Evolutionary conservation across 2,329 filamentous ascomycete genomes (phyloP).

Genomic region (Xylariales sp.): DNA sequence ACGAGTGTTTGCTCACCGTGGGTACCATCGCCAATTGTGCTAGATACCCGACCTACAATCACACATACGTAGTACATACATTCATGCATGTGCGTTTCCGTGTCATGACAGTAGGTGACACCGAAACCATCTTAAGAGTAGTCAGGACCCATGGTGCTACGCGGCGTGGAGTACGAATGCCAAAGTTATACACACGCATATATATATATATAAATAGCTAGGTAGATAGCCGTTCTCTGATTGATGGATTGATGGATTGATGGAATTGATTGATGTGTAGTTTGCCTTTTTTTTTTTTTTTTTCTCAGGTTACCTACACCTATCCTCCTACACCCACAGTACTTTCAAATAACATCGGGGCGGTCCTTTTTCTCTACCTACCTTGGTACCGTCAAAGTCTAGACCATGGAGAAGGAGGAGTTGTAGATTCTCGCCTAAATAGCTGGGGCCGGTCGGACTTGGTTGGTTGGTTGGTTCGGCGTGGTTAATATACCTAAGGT

Average conservation of each 20-base stretch:
- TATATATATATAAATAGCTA: not conserved
- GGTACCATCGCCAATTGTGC: not conserved
- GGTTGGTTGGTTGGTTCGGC: slow-evolving; percentile 22
- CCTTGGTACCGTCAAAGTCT: not conserved
- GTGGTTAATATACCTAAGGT: slow-evolving; percentile 18
- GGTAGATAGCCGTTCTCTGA: too few species aligned
- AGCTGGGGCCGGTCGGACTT: not conserved
- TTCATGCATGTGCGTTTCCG: not conserved
- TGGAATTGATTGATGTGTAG: not conserved
- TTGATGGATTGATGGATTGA: not conserved
- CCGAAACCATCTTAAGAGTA: not conserved
- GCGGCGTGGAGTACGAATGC: not conserved
- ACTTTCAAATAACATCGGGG: not conserved
- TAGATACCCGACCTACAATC: not conserved
- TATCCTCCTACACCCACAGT: not conserved
- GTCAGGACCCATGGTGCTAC: slow-evolving; percentile 1
- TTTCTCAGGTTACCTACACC: too few species aligned
- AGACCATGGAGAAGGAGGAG: not conserved
- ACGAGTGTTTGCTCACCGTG: not conserved
- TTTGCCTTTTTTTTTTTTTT: too few species aligned
- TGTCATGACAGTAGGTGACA: slow-evolving; percentile 9
- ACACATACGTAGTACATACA: not conserved
- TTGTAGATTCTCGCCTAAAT: slow-evolving; percentile 30
- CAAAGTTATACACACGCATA: not conserved
- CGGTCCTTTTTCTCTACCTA: not conserved